phyloP scores from a whole-genome alignment of 1,284 basidiomycete species.

The Xerocomus minutiporus region DNA sequence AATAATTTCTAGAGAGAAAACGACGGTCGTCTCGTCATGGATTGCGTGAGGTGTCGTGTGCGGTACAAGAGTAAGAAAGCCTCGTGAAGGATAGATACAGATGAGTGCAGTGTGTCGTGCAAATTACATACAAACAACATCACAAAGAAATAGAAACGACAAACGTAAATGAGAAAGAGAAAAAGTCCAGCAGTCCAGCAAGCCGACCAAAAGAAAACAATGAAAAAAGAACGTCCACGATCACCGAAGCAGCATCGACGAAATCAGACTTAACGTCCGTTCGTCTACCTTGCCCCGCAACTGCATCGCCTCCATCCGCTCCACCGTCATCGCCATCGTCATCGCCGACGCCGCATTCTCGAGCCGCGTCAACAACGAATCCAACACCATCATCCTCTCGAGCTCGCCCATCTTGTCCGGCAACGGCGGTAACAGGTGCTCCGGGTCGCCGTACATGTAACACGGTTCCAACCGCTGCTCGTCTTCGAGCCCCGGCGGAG shows the following conservation, averaged over 20 bases:
- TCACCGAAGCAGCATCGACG: constrained; percentile 26
- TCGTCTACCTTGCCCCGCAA: constrained; percentile 40
- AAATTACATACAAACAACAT: background rate
- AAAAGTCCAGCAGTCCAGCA: background rate
- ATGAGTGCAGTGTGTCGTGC: background rate
- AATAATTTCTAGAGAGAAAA: too few relatives aligned
- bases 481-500: constrained; percentile 16
- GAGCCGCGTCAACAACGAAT: constrained; percentile 71
- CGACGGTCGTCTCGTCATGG: too few relatives aligned
- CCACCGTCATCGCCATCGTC: constrained; percentile 30
- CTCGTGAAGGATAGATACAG: background rate
- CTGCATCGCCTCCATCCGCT: constrained; percentile 29
- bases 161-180: background rate
- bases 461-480: constrained; percentile 34
- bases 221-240: background rate
- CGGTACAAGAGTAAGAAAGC: too few relatives aligned
- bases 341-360: constrained; percentile 76
- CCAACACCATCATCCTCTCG: constrained; percentile 72
- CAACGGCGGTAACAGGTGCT: constrained; percentile 68
- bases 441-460: constrained; percentile 56
- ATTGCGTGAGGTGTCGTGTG: too few relatives aligned
- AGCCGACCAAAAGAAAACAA: background rate
- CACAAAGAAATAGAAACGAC: too few relatives aligned
- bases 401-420: constrained; percentile 70
- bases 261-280: constrained; percentile 42